Evolutionary conservation across 2,329 filamentous ascomycete genomes (phyloP).

Genomic region (Penicillium fuscoglaucum): DNA sequence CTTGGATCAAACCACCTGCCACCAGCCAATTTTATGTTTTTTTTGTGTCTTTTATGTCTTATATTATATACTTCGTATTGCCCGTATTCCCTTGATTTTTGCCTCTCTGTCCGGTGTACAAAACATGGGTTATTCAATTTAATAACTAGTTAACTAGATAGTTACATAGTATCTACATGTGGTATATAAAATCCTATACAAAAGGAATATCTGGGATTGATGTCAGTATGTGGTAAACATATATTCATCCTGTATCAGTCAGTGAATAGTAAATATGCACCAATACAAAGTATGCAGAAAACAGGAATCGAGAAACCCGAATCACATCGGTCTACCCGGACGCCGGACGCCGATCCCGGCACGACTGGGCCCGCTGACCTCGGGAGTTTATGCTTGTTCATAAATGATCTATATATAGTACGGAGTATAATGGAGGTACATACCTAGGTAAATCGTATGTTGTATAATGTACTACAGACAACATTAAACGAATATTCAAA

Average conservation of each 20-base stretch:
- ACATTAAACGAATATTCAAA: background rate
- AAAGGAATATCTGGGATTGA: background rate
- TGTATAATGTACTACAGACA: background rate
- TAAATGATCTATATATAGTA: background rate
- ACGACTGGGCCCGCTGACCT: background rate
- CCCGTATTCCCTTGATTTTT: background rate
- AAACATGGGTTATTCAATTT: background rate
- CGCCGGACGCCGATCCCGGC: constrained; percentile 9
- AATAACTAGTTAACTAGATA: too few relatives aligned
- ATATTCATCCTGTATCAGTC: background rate
- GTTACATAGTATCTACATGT: background rate
- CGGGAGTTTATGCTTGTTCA: constrained; percentile 1
- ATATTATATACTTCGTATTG: background rate
- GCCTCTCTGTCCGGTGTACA: background rate
- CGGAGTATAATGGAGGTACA: background rate
- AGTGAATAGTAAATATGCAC: background rate
- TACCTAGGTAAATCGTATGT: background rate
- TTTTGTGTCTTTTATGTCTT: background rate
- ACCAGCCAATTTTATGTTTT: too few relatives aligned
- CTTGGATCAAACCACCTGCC: background rate
- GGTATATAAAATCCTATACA: background rate
- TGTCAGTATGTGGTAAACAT: constrained; percentile 1
- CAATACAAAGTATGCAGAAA: background rate
- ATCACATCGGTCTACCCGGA: background rate
- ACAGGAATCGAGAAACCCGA: background rate